Conservation (phyloP, 345 rosid genomes). For the Pugionium cornutum region DNA sequence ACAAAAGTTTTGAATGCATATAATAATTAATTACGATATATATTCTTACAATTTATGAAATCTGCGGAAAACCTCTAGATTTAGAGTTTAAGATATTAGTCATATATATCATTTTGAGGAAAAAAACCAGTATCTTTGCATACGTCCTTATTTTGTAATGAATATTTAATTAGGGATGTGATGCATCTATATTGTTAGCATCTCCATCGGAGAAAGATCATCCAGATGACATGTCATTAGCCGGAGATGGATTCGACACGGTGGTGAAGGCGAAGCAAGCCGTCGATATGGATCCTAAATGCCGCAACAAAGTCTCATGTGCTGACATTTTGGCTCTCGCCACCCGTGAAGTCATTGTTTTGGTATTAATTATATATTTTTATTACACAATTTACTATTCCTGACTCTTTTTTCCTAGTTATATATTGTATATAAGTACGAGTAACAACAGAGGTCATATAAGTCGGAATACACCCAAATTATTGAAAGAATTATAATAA, state of each 20-base stretch:
- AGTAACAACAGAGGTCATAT: slow-evolving; percentile 15
- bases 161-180: slow-evolving; percentile 38
- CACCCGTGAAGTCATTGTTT: slow-evolving; percentile 67
- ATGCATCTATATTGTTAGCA: slow-evolving; percentile 41
- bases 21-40: too few species aligned
- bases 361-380: slow-evolving; percentile 35
- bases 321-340: slow-evolving; percentile 94
- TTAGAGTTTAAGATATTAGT: not conserved
- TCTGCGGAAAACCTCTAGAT: not conserved
- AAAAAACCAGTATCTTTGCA: not conserved
- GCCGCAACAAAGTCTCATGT: slow-evolving; percentile 89
- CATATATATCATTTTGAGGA: not conserved
- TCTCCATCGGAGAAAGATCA: slow-evolving; percentile 44
- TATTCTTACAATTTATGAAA: not conserved
- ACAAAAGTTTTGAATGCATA: slow-evolving; percentile 4
- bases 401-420: not conserved
- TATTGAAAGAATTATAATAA: not conserved
- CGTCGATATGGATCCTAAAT: slow-evolving; percentile 63
- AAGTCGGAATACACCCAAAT: not conserved
- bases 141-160: not conserved
- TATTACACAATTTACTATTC: not conserved
- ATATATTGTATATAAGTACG: not conserved
- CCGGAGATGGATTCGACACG: slow-evolving; percentile 72
- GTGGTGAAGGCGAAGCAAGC: slow-evolving; percentile 84
- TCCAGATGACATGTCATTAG: slow-evolving; percentile 40